Evolutionary conservation across 164 flowering plant genomes (phyloP), one percentile per base, ranked within the genome.

Genomic region (Chloranthus sessilifolius): DNA sequence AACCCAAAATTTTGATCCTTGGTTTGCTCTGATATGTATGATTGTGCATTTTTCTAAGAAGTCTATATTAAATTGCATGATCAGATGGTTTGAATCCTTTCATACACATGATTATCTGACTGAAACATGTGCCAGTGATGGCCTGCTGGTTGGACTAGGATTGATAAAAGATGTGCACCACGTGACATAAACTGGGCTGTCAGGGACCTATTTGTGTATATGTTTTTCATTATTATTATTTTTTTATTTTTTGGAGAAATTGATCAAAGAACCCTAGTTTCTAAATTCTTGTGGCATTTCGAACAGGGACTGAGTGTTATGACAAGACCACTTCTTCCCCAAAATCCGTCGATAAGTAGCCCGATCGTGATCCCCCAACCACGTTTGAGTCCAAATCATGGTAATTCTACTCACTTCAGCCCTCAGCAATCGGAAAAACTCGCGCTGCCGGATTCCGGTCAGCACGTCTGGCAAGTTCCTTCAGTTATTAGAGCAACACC

Each of bases 261-360:
- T n/a, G n/a, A n/a, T n/a, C n/a, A n/a, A 16, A 33, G 7, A 21
- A 0, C 9, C 9, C 24, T 3, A 47, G 4, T 19, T 21, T 31
- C 26, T 2, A 21, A 4, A 3, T 28, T n/a, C 16, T 26, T 2
- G 4, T 3, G n/a, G 26, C 11, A 6, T 33, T 45, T 19, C 27
- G 19, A 45, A 43, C 46, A 87, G 96, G 92, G 72, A 54, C 75
- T 74, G 4, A 74, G 64, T 4, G 38, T 64, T 41, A 55, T 62
- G 3, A 17, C 81, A 12, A 66, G 82, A 60, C 74, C 53, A 7
- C 19, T 62, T 5, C 34, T 29, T 19, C 54, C 68, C 4, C 72
- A 59, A 34, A 60, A 29, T 25, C 39, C 50, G 2, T 21, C 63
- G 16, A 45, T 42, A 25, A 7, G 62, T 12, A 52, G 41, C 51